These are phyloP conservation scores for Cynara cardunculus DNA, from an alignment of 129 eudicot species.

Conservation along the genomic window DNA sequence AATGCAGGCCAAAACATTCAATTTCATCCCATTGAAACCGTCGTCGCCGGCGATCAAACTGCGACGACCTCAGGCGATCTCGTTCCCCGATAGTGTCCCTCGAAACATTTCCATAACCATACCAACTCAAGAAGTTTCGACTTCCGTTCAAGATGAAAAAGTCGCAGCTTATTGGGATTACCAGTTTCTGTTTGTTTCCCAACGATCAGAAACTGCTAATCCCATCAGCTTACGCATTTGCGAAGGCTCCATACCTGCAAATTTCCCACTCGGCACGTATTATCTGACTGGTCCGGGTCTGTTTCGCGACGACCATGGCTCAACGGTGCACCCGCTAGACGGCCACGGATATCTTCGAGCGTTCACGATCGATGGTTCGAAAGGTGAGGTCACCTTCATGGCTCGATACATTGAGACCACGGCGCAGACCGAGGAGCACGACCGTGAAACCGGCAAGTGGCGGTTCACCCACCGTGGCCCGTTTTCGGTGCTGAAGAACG, in stretches of 20 bases:
- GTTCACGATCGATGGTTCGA: constrained; percentile 51
- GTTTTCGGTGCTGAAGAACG: constrained; percentile 85
- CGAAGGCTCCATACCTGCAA: constrained; percentile 67
- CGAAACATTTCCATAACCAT: constrained; percentile 38
- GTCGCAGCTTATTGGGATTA: constrained; percentile 81
- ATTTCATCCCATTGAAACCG: constrained; percentile 35
- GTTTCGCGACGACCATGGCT: constrained; percentile 81
- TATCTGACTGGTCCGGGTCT: constrained; percentile 88
- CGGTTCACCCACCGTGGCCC: constrained; percentile 94
- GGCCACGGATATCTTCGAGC: constrained; percentile 93
- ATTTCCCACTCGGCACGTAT: constrained; percentile 80
- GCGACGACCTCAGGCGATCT: constrained; percentile 28
- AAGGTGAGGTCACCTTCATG: constrained; percentile 63
- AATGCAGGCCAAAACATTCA: constrained; percentile 61
- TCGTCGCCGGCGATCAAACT: constrained; percentile 34
- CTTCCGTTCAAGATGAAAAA: constrained; percentile 43
- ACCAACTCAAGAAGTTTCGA: constrained; percentile 27
- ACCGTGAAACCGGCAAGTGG: constrained; percentile 68
- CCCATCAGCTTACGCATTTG: constrained; percentile 54
- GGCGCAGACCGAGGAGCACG: constrained; percentile 78
- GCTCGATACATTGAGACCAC: constrained; percentile 75
- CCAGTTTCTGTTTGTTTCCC: constrained; percentile 75
- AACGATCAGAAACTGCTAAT: constrained; percentile 58
- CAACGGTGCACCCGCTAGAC: constrained; percentile 90
- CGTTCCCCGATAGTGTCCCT: constrained; percentile 23